Percentiles rank a stretch among this genome's conserved stretches.
These are phyloP conservation scores for Nectriaceae sp. DNA, from an alignment of 2,329 filamentous ascomycete species.

Conservation along the genomic window DNA sequence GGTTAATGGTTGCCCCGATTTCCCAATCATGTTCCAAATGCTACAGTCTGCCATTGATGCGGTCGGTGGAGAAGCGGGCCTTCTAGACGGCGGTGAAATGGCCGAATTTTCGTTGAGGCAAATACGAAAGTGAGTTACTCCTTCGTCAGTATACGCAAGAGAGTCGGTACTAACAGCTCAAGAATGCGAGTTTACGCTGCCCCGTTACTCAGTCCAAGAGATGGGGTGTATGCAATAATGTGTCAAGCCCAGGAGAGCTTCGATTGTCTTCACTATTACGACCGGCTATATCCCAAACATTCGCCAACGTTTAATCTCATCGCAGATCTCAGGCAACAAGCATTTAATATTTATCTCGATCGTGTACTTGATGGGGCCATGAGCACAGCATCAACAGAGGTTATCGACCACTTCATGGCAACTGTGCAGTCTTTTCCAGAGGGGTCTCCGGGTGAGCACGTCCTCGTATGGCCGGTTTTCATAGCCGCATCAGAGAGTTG, in stretches of 20 bases:
- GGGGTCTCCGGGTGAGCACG: constrained; percentile 18
- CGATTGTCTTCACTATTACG: constrained; percentile 57
- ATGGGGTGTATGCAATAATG: constrained; percentile 17
- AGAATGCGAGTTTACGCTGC: constrained; percentile 24
- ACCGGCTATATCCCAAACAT: constrained; percentile 11
- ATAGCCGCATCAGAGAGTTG: constrained; percentile 24
- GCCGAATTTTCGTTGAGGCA: constrained; percentile 19
- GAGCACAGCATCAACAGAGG: too few species aligned
- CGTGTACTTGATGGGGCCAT: constrained; percentile 7
- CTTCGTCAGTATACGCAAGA: constrained; percentile 2
- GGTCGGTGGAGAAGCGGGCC: constrained; percentile 18
- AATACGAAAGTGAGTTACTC: constrained; percentile 21
- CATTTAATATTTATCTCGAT: constrained; percentile 1
- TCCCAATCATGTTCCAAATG: constrained; percentile 27
- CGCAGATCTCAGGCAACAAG: constrained; percentile 12
- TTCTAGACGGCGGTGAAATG: constrained; percentile 10
- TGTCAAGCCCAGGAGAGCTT: constrained; percentile 13
- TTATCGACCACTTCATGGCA: constrained; percentile 13
- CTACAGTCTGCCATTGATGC: constrained; percentile 23
- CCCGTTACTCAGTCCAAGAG: constrained; percentile 20
- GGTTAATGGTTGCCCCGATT: constrained; percentile 26
- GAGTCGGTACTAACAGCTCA: constrained; percentile 11
- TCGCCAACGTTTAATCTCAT: constrained; percentile 7
- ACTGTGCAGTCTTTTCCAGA: constrained; percentile 20
- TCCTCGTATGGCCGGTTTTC: constrained; percentile 28